These are phyloP conservation scores for Fusarium coicis DNA, from an alignment of 2,329 filamentous ascomycete genomes.

Conservation along the genomic window DNA sequence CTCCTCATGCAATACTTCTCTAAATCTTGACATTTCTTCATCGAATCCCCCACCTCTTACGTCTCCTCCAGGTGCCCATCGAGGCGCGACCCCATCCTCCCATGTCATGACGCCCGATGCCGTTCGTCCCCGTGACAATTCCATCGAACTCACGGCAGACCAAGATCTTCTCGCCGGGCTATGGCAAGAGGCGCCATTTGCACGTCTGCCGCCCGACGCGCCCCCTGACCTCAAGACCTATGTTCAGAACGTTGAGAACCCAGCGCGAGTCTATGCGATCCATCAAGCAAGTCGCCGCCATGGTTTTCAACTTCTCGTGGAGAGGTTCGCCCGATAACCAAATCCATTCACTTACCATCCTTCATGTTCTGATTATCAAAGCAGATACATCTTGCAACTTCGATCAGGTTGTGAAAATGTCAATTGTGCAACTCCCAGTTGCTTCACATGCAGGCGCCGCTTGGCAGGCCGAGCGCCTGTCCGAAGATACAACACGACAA, in stretches of 20 bases:
- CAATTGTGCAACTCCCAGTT: conserved; percentile 79
- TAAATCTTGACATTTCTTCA: not conserved
- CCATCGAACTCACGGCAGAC: conserved; percentile 49
- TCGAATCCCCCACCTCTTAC: not conserved
- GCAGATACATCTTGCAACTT: conserved; percentile 83
- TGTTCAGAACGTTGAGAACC: conserved; percentile 69
- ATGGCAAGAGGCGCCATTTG: conserved; percentile 71
- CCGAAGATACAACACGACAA: conserved; percentile 82
- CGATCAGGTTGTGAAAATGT: conserved; percentile 79
- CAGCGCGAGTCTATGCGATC: conserved; percentile 68
- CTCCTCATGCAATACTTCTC: not conserved
- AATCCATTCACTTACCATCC: not conserved
- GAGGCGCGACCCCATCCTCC: conserved; percentile 24
- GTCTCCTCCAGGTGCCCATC: conserved; percentile 2
- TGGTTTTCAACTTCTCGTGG: conserved; percentile 73
- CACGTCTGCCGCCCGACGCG: conserved; percentile 68
- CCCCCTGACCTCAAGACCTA: conserved; percentile 66
- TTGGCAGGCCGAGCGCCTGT: conserved; percentile 74
- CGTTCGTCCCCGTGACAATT: conserved; percentile 25
- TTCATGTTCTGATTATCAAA: conserved; percentile 21
- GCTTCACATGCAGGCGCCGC: conserved; percentile 80
- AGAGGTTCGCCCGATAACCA: conserved; percentile 61
- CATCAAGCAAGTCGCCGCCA: conserved; percentile 70
- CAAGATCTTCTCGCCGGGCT: conserved; percentile 65
- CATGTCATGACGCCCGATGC: conserved; percentile 44